Evolutionary conservation across 2,329 filamentous ascomycete species (phyloP).

Genomic region (Alternaria triticina): DNA sequence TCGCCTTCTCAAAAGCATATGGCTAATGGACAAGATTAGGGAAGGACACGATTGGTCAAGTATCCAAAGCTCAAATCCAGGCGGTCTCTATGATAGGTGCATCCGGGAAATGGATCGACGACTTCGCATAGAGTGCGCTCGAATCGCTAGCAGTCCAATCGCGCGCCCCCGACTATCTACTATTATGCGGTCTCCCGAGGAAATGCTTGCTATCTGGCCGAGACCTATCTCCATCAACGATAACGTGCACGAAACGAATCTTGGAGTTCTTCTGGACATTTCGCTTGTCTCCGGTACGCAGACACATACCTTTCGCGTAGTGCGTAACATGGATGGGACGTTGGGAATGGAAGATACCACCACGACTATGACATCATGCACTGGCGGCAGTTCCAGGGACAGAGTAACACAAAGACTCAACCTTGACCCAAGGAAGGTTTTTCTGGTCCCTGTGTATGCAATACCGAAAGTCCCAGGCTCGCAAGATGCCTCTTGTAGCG

Average conservation of each 20-base stretch:
- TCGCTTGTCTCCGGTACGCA: neutral
- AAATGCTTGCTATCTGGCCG: neutral
- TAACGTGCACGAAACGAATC: neutral
- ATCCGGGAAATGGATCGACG: neutral
- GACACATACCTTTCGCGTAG: neutral
- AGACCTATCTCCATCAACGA: neutral
- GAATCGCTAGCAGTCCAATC: neutral
- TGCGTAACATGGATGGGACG: neutral
- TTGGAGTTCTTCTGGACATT: neutral
- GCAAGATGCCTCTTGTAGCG: neutral
- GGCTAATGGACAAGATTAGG: neutral
- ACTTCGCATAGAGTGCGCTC: neutral
- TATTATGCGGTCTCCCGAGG: neutral
- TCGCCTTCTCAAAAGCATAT: neutral
- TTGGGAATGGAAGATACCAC: neutral
- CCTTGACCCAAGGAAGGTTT: neutral
- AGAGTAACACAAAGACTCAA: neutral
- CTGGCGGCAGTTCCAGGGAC: neutral
- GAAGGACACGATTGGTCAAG: neutral
- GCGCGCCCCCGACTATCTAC: neutral
- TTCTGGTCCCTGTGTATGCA: neutral
- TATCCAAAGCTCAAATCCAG: neutral
- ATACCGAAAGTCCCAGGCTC: neutral
- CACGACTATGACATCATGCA: neutral
- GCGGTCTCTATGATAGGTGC: neutral